phyloP scores from a whole-genome alignment of 306 rosid species.

The Lathyrus tuberosus region DNA sequence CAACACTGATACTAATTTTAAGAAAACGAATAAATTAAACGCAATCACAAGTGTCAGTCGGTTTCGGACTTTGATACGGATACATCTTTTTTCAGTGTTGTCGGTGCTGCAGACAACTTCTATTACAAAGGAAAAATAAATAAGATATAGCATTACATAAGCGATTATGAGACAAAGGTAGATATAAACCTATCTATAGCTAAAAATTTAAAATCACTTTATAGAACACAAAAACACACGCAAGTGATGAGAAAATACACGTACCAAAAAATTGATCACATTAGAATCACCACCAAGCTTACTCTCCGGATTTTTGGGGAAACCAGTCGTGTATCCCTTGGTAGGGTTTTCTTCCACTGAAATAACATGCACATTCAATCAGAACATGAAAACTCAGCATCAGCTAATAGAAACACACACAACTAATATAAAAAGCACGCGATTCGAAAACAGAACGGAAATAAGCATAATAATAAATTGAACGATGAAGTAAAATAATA shows the following conservation, averaged over 20 bases:
- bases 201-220: neutral
- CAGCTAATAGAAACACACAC: neutral
- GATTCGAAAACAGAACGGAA: neutral
- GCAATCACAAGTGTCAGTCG: too few relatives aligned
- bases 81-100: too few relatives aligned
- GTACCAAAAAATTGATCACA: slow-evolving; percentile 73
- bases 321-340: slow-evolving; percentile 58
- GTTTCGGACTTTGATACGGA: too few relatives aligned
- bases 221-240: neutral
- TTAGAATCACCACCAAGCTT: slow-evolving; percentile 68
- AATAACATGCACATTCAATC: slow-evolving; percentile 2
- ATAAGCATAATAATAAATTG: neutral
- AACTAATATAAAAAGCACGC: neutral
- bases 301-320: slow-evolving; percentile 71
- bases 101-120: too few relatives aligned
- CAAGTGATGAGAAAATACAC: slow-evolving; percentile 25
- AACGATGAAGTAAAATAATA: neutral
- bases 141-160: neutral
- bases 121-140: too few relatives aligned
- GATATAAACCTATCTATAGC: neutral
- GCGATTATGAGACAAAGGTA: slow-evolving; percentile 10
- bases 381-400: neutral
- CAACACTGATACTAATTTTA: too few relatives aligned
- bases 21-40: too few relatives aligned
- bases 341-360: slow-evolving; percentile 70